Percentiles rank a stretch among this genome's conserved stretches.
phyloP scores from a whole-genome alignment of 192 early-diverging fungal species.

The Irineochytrium annulatum region DNA sequence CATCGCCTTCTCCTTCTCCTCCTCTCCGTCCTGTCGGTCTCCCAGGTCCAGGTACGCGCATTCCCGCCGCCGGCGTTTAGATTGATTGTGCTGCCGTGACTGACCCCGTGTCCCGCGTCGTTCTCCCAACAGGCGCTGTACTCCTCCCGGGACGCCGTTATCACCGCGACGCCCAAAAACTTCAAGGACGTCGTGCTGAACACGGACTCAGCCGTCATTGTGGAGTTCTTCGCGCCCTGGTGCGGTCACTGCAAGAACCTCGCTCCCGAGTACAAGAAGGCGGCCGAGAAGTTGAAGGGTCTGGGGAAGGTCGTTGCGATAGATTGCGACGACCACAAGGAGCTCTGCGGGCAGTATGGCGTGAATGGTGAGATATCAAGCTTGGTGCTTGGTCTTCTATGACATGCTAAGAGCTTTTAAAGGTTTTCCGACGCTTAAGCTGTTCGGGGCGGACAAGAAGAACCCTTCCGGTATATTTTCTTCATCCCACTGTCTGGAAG shows the following conservation, averaged over 20 bases:
- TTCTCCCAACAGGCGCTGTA: too few relatives aligned
- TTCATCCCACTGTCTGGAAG: not conserved
- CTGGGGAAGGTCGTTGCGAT: conserved; percentile 84
- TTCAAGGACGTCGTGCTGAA: conserved; percentile 67
- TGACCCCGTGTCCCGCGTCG: too few relatives aligned
- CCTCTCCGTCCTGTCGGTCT: too few relatives aligned
- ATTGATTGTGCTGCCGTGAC: too few relatives aligned
- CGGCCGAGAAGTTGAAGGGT: conserved; percentile 76
- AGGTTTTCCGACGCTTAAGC: conserved; percentile 86
- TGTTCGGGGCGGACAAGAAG: conserved; percentile 62
- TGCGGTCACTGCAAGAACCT: conserved; percentile 27
- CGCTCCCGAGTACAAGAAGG: conserved; percentile 86
- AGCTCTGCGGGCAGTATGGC: conserved; percentile 70
- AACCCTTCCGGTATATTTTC: conserved; percentile 23
- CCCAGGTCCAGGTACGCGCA: too few relatives aligned
- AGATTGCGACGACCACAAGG: conserved; percentile 85
- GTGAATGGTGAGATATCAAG: conserved; percentile 64
- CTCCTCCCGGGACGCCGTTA: conserved; percentile 27
- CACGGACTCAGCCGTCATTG: conserved; percentile 73
- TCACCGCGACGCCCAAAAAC: conserved; percentile 40
- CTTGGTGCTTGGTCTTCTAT: not conserved
- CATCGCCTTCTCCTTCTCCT: too few relatives aligned
- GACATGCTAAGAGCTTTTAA: not conserved
- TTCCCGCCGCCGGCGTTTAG: too few relatives aligned
- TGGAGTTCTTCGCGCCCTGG: conserved; percentile 96